Evolutionary conservation across 345 rosid genomes (phyloP).

Genomic region (Brassica nigra): DNA sequence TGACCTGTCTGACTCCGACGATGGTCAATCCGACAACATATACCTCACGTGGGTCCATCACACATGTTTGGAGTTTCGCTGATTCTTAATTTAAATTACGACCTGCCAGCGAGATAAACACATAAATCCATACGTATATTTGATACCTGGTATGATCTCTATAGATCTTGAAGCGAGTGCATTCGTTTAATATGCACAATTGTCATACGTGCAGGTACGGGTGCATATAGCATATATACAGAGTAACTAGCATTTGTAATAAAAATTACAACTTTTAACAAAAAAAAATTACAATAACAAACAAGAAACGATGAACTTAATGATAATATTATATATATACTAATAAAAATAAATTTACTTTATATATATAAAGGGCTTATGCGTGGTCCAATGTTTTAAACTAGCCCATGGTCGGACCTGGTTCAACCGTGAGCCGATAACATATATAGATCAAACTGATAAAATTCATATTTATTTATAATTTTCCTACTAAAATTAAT

Average conservation of each 20-base stretch:
- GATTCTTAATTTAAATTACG: neutral
- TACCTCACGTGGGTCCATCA: constrained; percentile 36
- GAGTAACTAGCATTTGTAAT: neutral
- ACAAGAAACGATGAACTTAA: neutral
- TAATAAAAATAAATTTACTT: neutral
- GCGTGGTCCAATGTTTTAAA: neutral
- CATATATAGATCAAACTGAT: too few relatives aligned
- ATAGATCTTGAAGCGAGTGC: neutral
- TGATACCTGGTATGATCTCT: neutral
- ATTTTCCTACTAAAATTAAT: too few relatives aligned
- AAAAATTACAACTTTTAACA: neutral
- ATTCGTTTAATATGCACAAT: constrained; percentile 14
- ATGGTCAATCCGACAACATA: constrained; percentile 41
- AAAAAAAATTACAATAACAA: neutral
- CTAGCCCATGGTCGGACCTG: too few relatives aligned
- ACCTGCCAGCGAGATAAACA: constrained; percentile 22
- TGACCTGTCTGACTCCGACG: constrained; percentile 28
- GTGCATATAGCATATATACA: neutral
- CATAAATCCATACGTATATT: neutral
- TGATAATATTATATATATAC: neutral
- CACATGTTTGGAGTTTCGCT: constrained; percentile 27
- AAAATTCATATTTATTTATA: too few relatives aligned
- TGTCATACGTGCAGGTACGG: neutral
- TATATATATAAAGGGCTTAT: neutral
- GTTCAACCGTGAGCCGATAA: too few relatives aligned